Base-by-base conservation (phyloP, 306 rosid species). In the Dalbergia oliveri region DNA sequence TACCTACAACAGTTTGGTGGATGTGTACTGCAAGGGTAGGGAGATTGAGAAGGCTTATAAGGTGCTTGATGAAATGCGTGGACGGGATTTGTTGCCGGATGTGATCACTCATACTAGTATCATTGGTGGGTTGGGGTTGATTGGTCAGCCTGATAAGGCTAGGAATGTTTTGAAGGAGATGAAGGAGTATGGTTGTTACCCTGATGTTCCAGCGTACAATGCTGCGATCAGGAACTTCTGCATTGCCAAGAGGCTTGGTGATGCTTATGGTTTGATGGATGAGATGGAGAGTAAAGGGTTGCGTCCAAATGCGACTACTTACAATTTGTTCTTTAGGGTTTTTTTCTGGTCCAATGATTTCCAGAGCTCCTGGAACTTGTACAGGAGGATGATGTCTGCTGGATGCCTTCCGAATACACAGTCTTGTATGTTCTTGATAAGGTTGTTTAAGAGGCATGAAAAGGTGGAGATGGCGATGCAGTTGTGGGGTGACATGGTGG, bases 401-500 rank as follows among this genome's bases (percentile, higher is more conserved):
- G 91, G 91, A 13, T 91, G 97, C 45, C 79, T 91, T 82, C 95
- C 93, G 11, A 93, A 91, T 69, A 94, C 99, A 1, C 93, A 93
- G 62, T 91, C 97, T n/a, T 93, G 97, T 65, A 90, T 94, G 97
- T 94, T 94, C 65, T 79, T 94, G 33, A 84, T 91, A 68, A 90
- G 93, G 87, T 74, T 91, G 85, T 88, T 88, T 86, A 88, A 19
- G 91, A 90, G 80, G 81, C 90, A 86, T 26, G 97, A 94, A 70
- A 89, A 89, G 82, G 92, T 88, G 73, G 97, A 93, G 45, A 90
- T 93, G 97, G 99, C 93, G 3, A 56, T 94, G 85, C 84, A 62
- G 82, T 81, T 94, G 47, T 94, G 97, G 99, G 88, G 87, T 77
- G 95, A 94, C 86, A 94, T 93, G 99, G 79, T 90, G 74, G 91